These are phyloP conservation scores for Dryas drummondii DNA, from an alignment of 306 rosid species.

Conservation along the genomic window DNA sequence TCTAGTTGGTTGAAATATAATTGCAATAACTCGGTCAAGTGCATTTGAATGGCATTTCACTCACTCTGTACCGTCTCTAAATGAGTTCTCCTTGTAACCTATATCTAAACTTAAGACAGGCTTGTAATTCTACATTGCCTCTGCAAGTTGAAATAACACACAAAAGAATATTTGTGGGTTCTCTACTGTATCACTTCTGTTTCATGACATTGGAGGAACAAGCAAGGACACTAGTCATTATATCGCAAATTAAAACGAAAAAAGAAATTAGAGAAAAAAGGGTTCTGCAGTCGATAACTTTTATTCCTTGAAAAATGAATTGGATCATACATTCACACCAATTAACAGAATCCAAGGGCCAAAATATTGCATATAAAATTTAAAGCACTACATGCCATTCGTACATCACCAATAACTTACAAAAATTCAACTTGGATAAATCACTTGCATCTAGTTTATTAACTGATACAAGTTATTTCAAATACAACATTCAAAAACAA, in stretches of 20 bases:
- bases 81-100: not conserved
- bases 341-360: not conserved
- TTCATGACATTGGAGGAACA: not conserved
- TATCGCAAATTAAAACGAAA: not conserved
- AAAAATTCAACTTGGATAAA: slow-evolving; percentile 9
- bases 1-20: not conserved
- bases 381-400: slow-evolving; percentile 1
- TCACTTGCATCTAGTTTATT: slow-evolving; percentile 42
- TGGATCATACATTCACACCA: not conserved
- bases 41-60: not conserved
- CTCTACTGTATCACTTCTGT: not conserved
- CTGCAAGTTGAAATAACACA: not conserved
- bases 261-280: too few relatives aligned
- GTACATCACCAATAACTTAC: slow-evolving; percentile 9
- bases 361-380: slow-evolving; percentile 1
- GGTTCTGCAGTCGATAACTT: not conserved
- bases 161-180: not conserved
- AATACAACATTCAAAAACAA: slow-evolving; percentile 35
- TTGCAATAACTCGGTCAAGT: not conserved
- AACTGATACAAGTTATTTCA: slow-evolving; percentile 21
- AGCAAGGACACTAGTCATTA: not conserved
- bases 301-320: not conserved
- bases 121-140: not conserved
- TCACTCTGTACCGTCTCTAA: not conserved
- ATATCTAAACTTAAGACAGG: too few relatives aligned